phyloP scores from a whole-genome alignment of 768 basidiomycete species.

The Pulveroboletus sp. region DNA sequence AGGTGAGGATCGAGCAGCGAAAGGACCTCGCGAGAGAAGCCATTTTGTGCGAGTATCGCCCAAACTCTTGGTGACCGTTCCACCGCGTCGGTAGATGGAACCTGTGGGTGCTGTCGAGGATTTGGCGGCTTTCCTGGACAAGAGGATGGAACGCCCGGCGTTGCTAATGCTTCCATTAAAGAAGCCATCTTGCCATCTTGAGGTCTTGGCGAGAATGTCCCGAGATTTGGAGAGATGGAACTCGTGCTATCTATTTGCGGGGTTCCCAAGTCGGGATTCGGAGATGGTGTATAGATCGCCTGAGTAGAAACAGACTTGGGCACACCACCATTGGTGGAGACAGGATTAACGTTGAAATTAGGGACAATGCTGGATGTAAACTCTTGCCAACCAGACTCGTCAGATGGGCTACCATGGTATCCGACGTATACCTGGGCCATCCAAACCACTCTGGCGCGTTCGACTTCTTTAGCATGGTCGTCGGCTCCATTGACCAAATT shows the following conservation, averaged over 20 bases:
- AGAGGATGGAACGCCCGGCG: constrained; percentile 5
- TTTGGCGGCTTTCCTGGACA: constrained; percentile 25
- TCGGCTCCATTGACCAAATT: constrained; percentile 58
- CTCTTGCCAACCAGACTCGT: constrained; percentile 51
- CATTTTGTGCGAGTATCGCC: constrained; percentile 54
- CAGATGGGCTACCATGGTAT: constrained; percentile 50
- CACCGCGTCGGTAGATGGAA: constrained; percentile 16
- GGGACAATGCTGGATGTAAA: constrained; percentile 54
- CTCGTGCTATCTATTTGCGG: constrained; percentile 13
- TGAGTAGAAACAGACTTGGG: constrained; percentile 47
- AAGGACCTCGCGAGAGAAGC: constrained; percentile 63
- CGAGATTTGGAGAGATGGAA: constrained; percentile 39
- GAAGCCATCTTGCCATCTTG: constrained; percentile 40
- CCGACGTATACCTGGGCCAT: constrained; percentile 61
- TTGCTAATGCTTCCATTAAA: constrained; percentile 42
- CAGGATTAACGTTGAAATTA: constrained; percentile 25
- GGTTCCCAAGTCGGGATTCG: constrained; percentile 32
- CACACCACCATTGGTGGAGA: constrained; percentile 30
- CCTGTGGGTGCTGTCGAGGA: constrained; percentile 21
- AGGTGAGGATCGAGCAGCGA: constrained; percentile 56
- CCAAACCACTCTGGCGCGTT: constrained; percentile 53
- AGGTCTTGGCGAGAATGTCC: constrained; percentile 53
- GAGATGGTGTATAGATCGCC: constrained; percentile 49
- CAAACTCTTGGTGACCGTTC: constrained; percentile 39
- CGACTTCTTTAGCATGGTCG: constrained; percentile 34